Evolutionary conservation across 345 rosid species (phyloP).

Genomic region (Gossypioides kirkii): DNA sequence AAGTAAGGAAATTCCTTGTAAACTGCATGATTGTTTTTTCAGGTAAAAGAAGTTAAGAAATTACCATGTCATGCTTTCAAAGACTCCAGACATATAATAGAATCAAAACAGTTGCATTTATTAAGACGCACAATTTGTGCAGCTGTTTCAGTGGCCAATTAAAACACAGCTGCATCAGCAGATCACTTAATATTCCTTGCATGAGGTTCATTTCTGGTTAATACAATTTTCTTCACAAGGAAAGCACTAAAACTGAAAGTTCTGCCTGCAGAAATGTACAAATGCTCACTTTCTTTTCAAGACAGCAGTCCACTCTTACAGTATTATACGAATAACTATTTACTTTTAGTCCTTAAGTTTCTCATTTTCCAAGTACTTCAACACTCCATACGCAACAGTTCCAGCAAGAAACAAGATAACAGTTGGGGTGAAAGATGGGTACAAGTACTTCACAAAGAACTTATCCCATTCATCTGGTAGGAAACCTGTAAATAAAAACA

Average conservation of each 20-base stretch:
- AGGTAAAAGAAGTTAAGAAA: background rate
- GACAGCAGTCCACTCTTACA: background rate
- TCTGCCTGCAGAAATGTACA: background rate
- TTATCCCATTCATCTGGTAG: conserved; percentile 82
- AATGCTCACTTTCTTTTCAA: background rate
- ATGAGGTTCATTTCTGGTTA: background rate
- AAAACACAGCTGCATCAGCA: background rate
- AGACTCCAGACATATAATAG: background rate
- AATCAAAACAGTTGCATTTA: background rate
- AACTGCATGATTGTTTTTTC: background rate
- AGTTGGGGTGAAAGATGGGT: conserved; percentile 80
- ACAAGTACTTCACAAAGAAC: conserved; percentile 74
- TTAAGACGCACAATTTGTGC: background rate
- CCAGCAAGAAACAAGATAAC: conserved; percentile 73
- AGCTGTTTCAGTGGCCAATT: background rate
- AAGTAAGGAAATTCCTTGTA: background rate
- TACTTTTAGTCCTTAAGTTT: conserved; percentile 50
- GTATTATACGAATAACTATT: conserved; percentile 7
- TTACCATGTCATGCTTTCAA: background rate
- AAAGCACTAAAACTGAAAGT: background rate
- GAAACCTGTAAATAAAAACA: conserved; percentile 48
- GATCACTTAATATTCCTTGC: background rate
- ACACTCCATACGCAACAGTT: conserved; percentile 66
- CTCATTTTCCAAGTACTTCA: conserved; percentile 81
- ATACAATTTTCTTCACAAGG: background rate